phyloP scores from a whole-genome alignment of 2,329 filamentous ascomycete species.

The Trichoderma asperellum region DNA sequence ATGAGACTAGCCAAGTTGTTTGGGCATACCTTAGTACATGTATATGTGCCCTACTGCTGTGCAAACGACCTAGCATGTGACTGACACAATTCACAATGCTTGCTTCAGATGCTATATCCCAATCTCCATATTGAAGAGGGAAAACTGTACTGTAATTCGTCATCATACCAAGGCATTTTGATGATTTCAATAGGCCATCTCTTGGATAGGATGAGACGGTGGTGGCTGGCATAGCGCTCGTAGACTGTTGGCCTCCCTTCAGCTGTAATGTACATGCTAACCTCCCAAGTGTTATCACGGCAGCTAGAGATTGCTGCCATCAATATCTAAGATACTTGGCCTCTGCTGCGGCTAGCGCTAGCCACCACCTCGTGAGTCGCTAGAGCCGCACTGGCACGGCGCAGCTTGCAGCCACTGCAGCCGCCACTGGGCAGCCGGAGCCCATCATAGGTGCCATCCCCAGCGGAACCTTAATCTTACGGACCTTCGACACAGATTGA shows the following conservation, averaged over 20 bases:
- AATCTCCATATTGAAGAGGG: background rate
- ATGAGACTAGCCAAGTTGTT: background rate
- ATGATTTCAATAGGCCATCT: too few species aligned
- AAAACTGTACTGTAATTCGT: background rate
- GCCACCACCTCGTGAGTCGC: background rate
- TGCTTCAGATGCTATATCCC: background rate
- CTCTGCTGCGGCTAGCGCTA: background rate
- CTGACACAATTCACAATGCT: background rate
- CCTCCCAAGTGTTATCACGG: background rate
- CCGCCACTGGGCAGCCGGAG: background rate
- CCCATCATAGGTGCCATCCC: slow-evolving; percentile 20
- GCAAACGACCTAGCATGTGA: background rate
- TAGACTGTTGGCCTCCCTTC: background rate
- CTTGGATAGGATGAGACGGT: too few species aligned
- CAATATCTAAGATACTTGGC: background rate
- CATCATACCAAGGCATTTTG: too few species aligned
- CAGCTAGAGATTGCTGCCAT: background rate
- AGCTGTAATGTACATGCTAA: background rate
- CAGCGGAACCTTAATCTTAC: slow-evolving; percentile 22
- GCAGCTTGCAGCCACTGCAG: slow-evolving; percentile 15
- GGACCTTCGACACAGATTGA: background rate
- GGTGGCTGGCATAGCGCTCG: background rate
- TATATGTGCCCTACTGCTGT: too few species aligned
- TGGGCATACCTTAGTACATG: background rate
- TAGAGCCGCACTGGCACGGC: slow-evolving; percentile 2